phyloP scores from a whole-genome alignment of 2,329 filamentous ascomycete genomes.

The Tolypocladium tundrense region DNA sequence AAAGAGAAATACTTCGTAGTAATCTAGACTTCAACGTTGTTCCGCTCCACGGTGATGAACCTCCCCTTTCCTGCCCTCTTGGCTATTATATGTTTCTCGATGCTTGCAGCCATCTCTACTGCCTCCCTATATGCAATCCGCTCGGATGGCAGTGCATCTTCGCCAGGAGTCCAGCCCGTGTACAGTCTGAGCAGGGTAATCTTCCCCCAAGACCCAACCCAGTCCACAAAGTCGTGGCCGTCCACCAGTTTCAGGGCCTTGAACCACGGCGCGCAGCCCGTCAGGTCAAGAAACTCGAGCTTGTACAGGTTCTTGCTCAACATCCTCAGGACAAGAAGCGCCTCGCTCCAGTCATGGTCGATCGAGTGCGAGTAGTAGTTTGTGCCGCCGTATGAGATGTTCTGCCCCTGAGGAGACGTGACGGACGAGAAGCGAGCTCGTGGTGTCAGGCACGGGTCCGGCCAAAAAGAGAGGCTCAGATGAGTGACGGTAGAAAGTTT shows the following conservation, averaged over 20 bases:
- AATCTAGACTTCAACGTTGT: constrained; percentile 12
- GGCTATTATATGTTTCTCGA: constrained; percentile 37
- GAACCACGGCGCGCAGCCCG: constrained; percentile 47
- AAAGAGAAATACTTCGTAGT: neutral
- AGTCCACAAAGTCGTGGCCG: constrained; percentile 40
- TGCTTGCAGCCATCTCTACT: constrained; percentile 24
- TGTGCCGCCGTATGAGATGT: constrained; percentile 43
- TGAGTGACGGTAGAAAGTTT: constrained; percentile 47
- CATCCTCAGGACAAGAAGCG: constrained; percentile 42
- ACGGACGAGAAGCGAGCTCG: constrained; percentile 39
- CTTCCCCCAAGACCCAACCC: constrained; percentile 44
- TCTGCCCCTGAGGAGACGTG: constrained; percentile 29
- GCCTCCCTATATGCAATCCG: constrained; percentile 22
- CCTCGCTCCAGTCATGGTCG: constrained; percentile 50
- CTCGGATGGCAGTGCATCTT: constrained; percentile 22
- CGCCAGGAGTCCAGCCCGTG: constrained; percentile 29
- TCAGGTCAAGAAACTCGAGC: constrained; percentile 51
- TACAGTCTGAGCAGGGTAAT: constrained; percentile 33
- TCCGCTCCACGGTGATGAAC: constrained; percentile 38
- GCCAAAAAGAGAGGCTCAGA: constrained; percentile 52
- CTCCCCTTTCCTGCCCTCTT: constrained; percentile 37
- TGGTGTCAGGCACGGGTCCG: constrained; percentile 46
- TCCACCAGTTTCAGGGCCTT: constrained; percentile 32
- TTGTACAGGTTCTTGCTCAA: constrained; percentile 45
- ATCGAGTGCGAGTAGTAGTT: constrained; percentile 47